A percentile compares a stretch with the other conserved stretches of the same genome.
Evolutionary conservation across 495 filamentous ascomycete species (phyloP).

Genomic region (Aspergillus steynii): DNA sequence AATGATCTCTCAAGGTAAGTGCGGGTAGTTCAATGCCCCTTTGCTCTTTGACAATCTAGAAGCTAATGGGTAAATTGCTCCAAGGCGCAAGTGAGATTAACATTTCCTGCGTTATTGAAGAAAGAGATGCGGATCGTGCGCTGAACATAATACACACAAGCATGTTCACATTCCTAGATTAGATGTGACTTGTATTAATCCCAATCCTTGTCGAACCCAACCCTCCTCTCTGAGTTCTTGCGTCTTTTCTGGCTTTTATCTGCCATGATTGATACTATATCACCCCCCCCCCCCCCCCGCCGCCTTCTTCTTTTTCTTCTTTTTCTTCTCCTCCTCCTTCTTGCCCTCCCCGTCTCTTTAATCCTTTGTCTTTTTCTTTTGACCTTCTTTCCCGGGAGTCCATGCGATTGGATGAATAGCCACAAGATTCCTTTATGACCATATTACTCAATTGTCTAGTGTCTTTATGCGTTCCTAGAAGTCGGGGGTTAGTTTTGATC

Average conservation of each 20-base stretch:
- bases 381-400: neutral
- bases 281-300: neutral
- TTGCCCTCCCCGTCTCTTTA: neutral
- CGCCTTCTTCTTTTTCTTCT: neutral
- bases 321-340: conserved; percentile 19
- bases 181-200: conserved; percentile 12
- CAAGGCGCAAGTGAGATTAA: conserved; percentile 96
- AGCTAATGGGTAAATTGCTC: conserved; percentile 22
- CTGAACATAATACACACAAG: conserved; percentile 94
- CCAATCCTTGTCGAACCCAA: neutral
- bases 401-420: neutral
- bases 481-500: neutral
- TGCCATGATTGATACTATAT: too few relatives aligned
- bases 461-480: neutral
- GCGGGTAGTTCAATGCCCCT: conserved; percentile 10
- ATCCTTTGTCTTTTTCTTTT: neutral
- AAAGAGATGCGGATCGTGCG: conserved; percentile 82
- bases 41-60: conserved; percentile 12
- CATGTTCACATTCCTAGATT: conserved; percentile 69
- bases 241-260: too few relatives aligned
- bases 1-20: conserved; percentile 93
- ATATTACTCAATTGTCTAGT: neutral
- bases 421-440: neutral
- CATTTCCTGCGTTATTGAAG: conserved; percentile 95
- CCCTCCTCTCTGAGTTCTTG: too few relatives aligned